These are phyloP conservation scores for Staphylotrichum longicolle DNA, from an alignment of 495 filamentous ascomycete species.

Conservation along the genomic window DNA sequence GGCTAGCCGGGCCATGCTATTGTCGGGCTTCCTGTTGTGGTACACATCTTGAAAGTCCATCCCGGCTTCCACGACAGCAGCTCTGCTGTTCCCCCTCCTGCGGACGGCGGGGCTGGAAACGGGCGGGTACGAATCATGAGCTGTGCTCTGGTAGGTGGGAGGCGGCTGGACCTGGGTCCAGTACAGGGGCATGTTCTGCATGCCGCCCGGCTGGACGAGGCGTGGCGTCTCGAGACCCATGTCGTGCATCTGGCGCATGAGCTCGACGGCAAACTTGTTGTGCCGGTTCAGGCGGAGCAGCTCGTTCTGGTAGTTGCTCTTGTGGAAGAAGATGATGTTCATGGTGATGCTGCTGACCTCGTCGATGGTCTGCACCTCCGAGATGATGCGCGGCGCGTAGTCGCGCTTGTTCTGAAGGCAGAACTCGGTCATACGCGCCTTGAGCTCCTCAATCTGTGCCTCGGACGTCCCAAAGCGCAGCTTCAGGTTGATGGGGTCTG, in stretches of 20 bases:
- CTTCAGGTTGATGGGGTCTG: slow-evolving; percentile 79
- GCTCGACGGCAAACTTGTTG: slow-evolving; percentile 91
- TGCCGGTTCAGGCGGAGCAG: slow-evolving; percentile 81
- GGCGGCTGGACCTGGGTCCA: slow-evolving; percentile 42
- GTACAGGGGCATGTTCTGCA: slow-evolving; percentile 50
- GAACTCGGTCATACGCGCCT: slow-evolving; percentile 79
- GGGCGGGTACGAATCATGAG: not conserved
- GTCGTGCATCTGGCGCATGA: slow-evolving; percentile 82
- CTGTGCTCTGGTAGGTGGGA: slow-evolving; percentile 20
- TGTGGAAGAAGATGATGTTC: slow-evolving; percentile 98
- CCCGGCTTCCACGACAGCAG: slow-evolving; percentile 31
- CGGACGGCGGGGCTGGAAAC: slow-evolving; percentile 3
- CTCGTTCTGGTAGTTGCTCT: slow-evolving; percentile 88
- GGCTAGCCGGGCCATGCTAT: slow-evolving; percentile 19
- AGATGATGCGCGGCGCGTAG: slow-evolving; percentile 86
- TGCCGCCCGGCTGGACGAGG: slow-evolving; percentile 67
- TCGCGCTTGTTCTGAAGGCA: slow-evolving; percentile 85
- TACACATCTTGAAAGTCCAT: slow-evolving; percentile 40
- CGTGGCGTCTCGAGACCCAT: slow-evolving; percentile 86
- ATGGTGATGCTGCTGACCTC: slow-evolving; percentile 67
- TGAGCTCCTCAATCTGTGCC: slow-evolving; percentile 81
- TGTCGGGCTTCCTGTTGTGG: slow-evolving; percentile 26
- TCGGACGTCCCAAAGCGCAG: slow-evolving; percentile 89
- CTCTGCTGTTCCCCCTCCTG: slow-evolving; percentile 26
- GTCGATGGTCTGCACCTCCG: slow-evolving; percentile 69